Percentiles rank a stretch among this genome's conserved stretches.
Conservation (phyloP, 345 rosid genomes). For the Lenwebbia sp. region DNA sequence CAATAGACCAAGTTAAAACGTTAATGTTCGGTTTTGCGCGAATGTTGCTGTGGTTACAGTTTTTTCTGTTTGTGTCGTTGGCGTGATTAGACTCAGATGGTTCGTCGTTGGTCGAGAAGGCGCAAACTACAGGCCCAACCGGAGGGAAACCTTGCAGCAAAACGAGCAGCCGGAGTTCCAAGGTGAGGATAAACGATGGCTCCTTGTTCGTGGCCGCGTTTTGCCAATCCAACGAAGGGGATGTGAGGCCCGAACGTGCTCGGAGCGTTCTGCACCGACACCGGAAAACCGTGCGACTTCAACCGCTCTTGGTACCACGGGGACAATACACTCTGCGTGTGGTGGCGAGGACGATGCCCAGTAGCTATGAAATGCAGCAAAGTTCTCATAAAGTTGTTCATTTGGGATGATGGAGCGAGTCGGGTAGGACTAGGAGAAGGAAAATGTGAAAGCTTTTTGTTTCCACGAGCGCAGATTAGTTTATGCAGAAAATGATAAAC, state of each 20-base stretch:
- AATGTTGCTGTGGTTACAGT: not conserved
- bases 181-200: constrained; percentile 40
- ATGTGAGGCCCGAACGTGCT: constrained; percentile 48
- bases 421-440: too few species aligned
- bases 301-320: constrained; percentile 50
- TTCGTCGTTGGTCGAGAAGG: constrained; percentile 4
- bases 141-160: constrained; percentile 32
- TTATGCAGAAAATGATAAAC: too few species aligned
- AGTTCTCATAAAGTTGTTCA: too few species aligned
- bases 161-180: constrained; percentile 35
- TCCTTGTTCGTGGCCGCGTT: constrained; percentile 42
- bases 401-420: too few species aligned
- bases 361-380: too few species aligned
- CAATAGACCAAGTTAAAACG: too few species aligned
- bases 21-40: not conserved
- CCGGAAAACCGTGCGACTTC: constrained; percentile 43
- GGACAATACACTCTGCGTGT: constrained; percentile 34
- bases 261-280: constrained; percentile 43
- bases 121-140: constrained; percentile 23
- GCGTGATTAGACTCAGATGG: not conserved
- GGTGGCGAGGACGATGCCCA: constrained; percentile 29
- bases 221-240: constrained; percentile 57
- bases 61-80: not conserved
- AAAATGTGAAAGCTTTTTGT: too few species aligned
- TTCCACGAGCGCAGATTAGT: too few species aligned